Percentiles rank a stretch among this genome's conserved stretches.
These are phyloP conservation scores for Cyberlindnera americana DNA, from an alignment of 805 yeast genomes.

Conservation along the genomic window DNA sequence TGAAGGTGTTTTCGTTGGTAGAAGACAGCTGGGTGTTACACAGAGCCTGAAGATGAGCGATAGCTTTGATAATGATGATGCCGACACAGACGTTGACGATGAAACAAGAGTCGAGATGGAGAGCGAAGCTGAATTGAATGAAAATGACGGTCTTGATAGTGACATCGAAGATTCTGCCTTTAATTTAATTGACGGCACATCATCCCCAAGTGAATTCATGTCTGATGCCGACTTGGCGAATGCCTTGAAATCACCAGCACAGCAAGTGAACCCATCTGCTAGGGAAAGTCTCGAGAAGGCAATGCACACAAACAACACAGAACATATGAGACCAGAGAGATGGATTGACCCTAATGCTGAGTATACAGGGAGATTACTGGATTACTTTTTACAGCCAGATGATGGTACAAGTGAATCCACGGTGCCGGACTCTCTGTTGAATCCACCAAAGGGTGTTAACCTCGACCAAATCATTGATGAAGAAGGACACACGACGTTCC, in stretches of 20 bases:
- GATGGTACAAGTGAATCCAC: slow-evolving; percentile 39
- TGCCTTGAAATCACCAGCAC: slow-evolving; percentile 33
- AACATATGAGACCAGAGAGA: slow-evolving; percentile 14
- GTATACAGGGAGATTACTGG: slow-evolving; percentile 45
- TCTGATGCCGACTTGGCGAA: slow-evolving; percentile 49
- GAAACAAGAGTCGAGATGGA: slow-evolving; percentile 17
- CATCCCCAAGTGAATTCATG: slow-evolving; percentile 53
- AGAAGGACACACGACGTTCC: slow-evolving; percentile 92
- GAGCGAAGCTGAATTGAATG: slow-evolving; percentile 18
- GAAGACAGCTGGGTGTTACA: slow-evolving; percentile 4
- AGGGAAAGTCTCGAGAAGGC: slow-evolving; percentile 26
- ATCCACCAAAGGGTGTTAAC: slow-evolving; percentile 64
- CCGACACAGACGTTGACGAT: slow-evolving; percentile 3
- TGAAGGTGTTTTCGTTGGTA: slow-evolving; percentile 25
- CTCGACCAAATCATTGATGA: slow-evolving; percentile 81
- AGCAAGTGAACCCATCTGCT: slow-evolving; percentile 18
- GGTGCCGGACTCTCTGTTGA: slow-evolving; percentile 61
- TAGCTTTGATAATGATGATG: slow-evolving; percentile 4
- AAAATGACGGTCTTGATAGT: slow-evolving; percentile 25
- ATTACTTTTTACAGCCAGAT: slow-evolving; percentile 54
- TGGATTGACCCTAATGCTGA: slow-evolving; percentile 35
- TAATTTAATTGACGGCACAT: slow-evolving; percentile 27
- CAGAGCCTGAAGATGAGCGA: slow-evolving; percentile 1
- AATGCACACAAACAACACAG: slow-evolving; percentile 15
- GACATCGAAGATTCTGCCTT: slow-evolving; percentile 20